These are phyloP conservation scores for Helminthosporium solani DNA, from an alignment of 2,329 filamentous ascomycete species.

Conservation along the genomic window DNA sequence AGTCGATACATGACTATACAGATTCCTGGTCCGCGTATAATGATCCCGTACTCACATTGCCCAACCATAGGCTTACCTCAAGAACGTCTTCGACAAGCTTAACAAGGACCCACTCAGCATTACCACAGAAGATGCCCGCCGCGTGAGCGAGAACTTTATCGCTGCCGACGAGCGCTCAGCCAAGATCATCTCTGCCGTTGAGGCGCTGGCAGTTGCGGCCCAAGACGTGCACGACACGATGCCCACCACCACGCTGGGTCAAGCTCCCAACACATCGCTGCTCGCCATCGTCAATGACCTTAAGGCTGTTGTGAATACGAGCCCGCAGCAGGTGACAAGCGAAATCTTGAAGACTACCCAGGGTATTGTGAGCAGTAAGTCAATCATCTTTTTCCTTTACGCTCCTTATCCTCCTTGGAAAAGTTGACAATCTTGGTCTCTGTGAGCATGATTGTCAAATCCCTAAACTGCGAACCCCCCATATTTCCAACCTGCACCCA, in stretches of 20 bases:
- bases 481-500: background rate
- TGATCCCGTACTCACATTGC: background rate
- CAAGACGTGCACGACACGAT: constrained; percentile 19
- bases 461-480: too few species aligned
- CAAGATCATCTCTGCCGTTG: constrained; percentile 32
- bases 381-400: background rate
- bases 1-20: too few species aligned
- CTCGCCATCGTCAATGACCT: constrained; percentile 31
- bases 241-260: constrained; percentile 7
- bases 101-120: constrained; percentile 25
- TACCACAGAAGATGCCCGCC: constrained; percentile 33
- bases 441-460: background rate
- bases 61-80: constrained; percentile 8
- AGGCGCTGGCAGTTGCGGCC: constrained; percentile 26
- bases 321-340: constrained; percentile 24
- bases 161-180: constrained; percentile 22
- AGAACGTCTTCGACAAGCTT: constrained; percentile 25
- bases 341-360: constrained; percentile 30
- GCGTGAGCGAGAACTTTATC: constrained; percentile 29
- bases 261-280: constrained; percentile 19
- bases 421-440: background rate
- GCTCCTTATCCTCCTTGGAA: too few species aligned
- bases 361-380: constrained; percentile 33
- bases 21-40: too few species aligned
- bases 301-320: constrained; percentile 23